These are phyloP conservation scores for Leptographium wingfieldii DNA, from an alignment of 2,329 filamentous ascomycete genomes.

Conservation along the genomic window DNA sequence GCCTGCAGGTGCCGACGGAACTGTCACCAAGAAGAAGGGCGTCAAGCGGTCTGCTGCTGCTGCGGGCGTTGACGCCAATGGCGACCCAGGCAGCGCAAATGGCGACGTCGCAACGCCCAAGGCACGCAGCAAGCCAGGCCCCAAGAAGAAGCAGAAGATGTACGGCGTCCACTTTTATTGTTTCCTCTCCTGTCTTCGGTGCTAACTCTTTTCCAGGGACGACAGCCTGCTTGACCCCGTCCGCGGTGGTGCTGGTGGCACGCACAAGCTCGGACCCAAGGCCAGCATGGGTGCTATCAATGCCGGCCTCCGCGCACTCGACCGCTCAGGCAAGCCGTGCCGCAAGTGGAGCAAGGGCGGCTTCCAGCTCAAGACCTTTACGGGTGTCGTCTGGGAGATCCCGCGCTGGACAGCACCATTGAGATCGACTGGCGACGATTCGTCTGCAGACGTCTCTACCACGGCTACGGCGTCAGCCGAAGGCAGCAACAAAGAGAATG, in stretches of 20 bases:
- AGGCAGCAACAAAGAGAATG: constrained; percentile 51
- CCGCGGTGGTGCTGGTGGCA: constrained; percentile 33
- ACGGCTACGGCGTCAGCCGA: constrained; percentile 17
- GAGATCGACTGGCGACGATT: constrained; percentile 28
- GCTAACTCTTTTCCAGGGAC: constrained; percentile 32
- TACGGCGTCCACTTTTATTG: constrained; percentile 40
- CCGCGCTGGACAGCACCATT: constrained; percentile 68
- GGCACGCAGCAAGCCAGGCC: constrained; percentile 74
- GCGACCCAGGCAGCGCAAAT: constrained; percentile 22
- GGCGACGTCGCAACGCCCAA: constrained; percentile 48
- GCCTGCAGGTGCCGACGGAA: constrained; percentile 38
- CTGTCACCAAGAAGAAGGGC: constrained; percentile 63
- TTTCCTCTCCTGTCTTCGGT: neutral
- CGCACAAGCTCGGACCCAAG: constrained; percentile 86
- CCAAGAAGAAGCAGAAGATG: constrained; percentile 93
- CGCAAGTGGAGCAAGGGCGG: constrained; percentile 79
- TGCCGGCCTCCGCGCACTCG: constrained; percentile 83
- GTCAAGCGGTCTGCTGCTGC: constrained; percentile 55
- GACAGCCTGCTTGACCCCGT: constrained; percentile 47
- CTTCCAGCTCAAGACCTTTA: constrained; percentile 84
- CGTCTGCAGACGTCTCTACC: constrained; percentile 21
- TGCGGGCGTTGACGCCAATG: constrained; percentile 38
- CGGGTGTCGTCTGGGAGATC: constrained; percentile 71
- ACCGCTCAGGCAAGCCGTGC: constrained; percentile 83
- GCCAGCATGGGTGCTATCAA: constrained; percentile 97